A percentile compares a stretch with the other conserved stretches of the same genome.
These are phyloP conservation scores for Coffea eugenioides DNA, from an alignment of 257 asterid species.

Conservation along the genomic window DNA sequence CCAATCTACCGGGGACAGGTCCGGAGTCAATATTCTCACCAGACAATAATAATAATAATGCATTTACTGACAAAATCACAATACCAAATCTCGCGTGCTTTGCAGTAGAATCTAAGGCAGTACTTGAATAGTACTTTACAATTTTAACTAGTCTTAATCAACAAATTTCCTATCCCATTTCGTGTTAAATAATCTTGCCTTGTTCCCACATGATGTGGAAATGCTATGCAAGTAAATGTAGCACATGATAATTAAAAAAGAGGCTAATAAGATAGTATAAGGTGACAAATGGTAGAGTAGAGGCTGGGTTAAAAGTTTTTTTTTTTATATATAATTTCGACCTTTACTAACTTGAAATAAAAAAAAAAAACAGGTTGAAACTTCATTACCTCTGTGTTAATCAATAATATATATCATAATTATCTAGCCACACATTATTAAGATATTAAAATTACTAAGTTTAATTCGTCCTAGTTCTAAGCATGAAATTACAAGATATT, in stretches of 20 bases:
- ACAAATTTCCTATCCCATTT: background rate
- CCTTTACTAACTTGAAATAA: no score
- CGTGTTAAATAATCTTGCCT: background rate
- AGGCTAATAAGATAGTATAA: no score
- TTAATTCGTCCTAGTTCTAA: no score
- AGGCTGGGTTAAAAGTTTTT: no score
- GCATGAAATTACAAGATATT: no score
- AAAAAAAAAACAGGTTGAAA: no score
- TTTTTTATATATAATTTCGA: no score
- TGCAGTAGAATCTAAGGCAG: background rate
- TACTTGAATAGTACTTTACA: background rate
- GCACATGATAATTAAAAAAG: background rate
- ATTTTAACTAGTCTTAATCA: background rate
- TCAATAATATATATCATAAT: no score
- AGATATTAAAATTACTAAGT: no score
- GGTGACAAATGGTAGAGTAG: no score
- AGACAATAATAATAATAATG: background rate
- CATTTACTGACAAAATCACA: background rate
- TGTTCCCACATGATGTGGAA: background rate
- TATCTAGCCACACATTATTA: no score
- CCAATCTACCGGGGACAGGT: background rate
- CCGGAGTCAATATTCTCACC: background rate
- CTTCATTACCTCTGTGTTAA: no score
- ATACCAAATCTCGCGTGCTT: background rate
- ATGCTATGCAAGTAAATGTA: background rate